Conservation (phyloP, 2,329 filamentous ascomycete species). For the Fusarium solani-melongenae region DNA sequence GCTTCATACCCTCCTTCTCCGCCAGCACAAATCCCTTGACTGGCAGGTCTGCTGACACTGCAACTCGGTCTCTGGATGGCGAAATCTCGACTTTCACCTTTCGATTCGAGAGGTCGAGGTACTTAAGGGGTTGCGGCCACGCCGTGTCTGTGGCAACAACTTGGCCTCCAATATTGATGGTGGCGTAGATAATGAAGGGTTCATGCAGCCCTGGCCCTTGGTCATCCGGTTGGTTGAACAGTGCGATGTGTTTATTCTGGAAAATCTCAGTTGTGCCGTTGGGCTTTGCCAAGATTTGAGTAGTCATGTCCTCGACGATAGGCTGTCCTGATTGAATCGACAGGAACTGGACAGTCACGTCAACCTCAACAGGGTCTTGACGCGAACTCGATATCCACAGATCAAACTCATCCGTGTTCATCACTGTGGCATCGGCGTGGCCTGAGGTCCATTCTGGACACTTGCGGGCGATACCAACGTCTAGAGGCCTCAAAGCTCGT, state of each 20-base stretch:
- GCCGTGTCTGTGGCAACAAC: background rate
- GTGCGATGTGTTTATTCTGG: background rate
- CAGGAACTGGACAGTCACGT: background rate
- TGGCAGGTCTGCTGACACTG: background rate
- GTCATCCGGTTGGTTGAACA: background rate
- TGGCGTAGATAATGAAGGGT: background rate
- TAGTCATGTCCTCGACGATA: background rate
- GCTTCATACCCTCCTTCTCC: background rate
- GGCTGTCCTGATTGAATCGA: background rate
- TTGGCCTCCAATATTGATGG: background rate
- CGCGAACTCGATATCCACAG: background rate
- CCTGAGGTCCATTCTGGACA: background rate
- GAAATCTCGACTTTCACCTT: background rate
- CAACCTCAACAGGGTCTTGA: background rate
- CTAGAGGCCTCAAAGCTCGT: slow-evolving; percentile 53
- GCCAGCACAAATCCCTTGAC: background rate
- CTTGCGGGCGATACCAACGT: background rate
- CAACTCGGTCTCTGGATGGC: background rate
- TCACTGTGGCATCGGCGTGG: background rate
- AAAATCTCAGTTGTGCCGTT: background rate
- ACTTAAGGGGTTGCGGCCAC: background rate
- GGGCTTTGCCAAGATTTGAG: background rate
- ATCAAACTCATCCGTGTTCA: background rate
- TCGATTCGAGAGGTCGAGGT: background rate
- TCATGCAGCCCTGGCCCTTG: background rate